Conservation (phyloP, 2,329 filamentous ascomycete species). For the Penicillium aurantiogriseum region DNA sequence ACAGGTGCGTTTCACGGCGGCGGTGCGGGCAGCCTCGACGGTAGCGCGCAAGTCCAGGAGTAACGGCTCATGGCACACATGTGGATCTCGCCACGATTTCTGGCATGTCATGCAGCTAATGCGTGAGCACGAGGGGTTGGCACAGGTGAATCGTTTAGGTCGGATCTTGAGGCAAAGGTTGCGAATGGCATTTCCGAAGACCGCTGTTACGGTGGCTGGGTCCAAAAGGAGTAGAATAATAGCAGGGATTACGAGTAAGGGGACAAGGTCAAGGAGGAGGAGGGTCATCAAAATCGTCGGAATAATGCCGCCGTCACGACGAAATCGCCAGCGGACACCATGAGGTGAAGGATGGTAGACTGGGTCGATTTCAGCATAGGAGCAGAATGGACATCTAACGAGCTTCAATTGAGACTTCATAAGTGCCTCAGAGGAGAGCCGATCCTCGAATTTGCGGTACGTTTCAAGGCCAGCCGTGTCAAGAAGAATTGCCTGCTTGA, state of each 20-base stretch:
- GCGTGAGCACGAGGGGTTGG: constrained; percentile 64
- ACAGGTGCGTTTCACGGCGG: constrained; percentile 92
- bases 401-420: constrained; percentile 71
- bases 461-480: constrained; percentile 70
- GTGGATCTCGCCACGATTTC: constrained; percentile 82
- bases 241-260: constrained; percentile 51
- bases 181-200: constrained; percentile 61
- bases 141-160: constrained; percentile 75
- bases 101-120: constrained; percentile 77
- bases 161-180: constrained; percentile 69
- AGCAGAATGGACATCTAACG: constrained; percentile 84
- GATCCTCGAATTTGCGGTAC: constrained; percentile 72
- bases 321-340: constrained; percentile 58
- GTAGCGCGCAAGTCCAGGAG: constrained; percentile 79
- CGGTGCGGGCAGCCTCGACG: constrained; percentile 88
- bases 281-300: constrained; percentile 51
- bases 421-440: constrained; percentile 73
- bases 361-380: constrained; percentile 84
- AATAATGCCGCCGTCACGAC: constrained; percentile 52
- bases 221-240: constrained; percentile 58
- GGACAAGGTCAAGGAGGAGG: constrained; percentile 45
- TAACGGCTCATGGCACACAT: constrained; percentile 83
- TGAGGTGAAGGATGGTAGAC: constrained; percentile 60
- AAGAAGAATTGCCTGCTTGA: constrained; percentile 69
- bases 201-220: constrained; percentile 46